phyloP scores from a whole-genome alignment of 805 yeast genomes.

The Lipomyces orientalis region DNA sequence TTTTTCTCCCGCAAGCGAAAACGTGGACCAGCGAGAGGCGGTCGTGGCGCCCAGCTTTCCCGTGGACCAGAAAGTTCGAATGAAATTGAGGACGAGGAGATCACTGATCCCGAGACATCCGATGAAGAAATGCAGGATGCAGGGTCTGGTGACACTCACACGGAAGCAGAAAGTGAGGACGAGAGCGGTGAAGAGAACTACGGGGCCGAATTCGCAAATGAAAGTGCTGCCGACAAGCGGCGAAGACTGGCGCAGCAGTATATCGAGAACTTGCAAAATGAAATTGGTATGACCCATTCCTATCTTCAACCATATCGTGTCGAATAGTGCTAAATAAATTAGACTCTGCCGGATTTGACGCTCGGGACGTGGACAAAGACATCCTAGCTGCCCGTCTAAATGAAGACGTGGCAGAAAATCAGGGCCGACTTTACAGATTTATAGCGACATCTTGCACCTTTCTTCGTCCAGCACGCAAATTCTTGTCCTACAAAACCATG shows the following conservation, averaged over 20 bases:
- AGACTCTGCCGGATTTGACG: conserved; percentile 68
- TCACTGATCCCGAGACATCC: conserved; percentile 33
- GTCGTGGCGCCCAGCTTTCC: conserved; percentile 9
- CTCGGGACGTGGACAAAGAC: conserved; percentile 88
- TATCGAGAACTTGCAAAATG: conserved; percentile 73
- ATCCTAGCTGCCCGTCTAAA: conserved; percentile 78
- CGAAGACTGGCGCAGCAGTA: conserved; percentile 94
- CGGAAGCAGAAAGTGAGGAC: conserved; percentile 38
- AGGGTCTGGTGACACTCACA: conserved; percentile 36
- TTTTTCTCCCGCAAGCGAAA: conserved; percentile 36
- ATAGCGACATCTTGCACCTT: conserved; percentile 15
- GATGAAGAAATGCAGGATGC: conserved; percentile 23
- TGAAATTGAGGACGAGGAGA: conserved; percentile 38
- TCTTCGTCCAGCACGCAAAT: conserved; percentile 23
- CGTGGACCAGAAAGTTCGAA: background rate
- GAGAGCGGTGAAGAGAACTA: conserved; percentile 61
- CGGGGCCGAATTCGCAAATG: conserved; percentile 47
- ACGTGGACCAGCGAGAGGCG: conserved; percentile 16
- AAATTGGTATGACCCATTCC: conserved; percentile 43
- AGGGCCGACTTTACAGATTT: conserved; percentile 78
- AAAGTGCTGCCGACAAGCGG: conserved; percentile 90
- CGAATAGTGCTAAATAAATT: conserved; percentile 40
- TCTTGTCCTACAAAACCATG: conserved; percentile 21
- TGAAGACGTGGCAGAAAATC: conserved; percentile 86
- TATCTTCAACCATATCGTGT: background rate